Conservation (phyloP, 2,329 filamentous ascomycete genomes). For the Pseudopyrenochaeta lycopersici region DNA sequence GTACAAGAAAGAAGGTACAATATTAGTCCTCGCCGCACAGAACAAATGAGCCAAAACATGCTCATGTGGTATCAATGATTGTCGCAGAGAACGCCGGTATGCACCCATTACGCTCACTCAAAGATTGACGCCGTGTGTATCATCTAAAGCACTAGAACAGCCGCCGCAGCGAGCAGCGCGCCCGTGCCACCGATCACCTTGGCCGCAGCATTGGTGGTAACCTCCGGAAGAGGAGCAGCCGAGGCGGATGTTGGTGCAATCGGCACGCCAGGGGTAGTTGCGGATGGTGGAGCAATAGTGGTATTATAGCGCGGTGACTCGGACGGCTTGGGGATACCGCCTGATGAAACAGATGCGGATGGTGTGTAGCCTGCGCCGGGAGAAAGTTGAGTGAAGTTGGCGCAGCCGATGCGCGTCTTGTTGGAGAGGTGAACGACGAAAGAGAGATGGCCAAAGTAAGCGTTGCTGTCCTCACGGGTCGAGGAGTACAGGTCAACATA, state of each 20-base stretch:
- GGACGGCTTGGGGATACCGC: conserved; percentile 13
- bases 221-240: conserved; percentile 18
- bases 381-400: conserved; percentile 65
- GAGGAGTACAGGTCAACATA: conserved; percentile 62
- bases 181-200: conserved; percentile 32
- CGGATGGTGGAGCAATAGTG: conserved; percentile 15
- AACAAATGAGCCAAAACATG: conserved; percentile 1
- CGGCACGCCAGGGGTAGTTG: conserved; percentile 20
- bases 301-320: conserved; percentile 21
- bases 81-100: conserved; percentile 23
- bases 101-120: conserved; percentile 4
- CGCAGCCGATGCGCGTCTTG: conserved; percentile 64
- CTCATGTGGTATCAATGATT: conserved; percentile 31
- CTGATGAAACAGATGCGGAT: conserved; percentile 12
- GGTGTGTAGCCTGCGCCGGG: conserved; percentile 58
- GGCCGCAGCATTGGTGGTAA: conserved; percentile 22
- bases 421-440: conserved; percentile 64
- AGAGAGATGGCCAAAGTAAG: conserved; percentile 64
- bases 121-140: background rate
- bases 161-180: conserved; percentile 32
- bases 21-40: conserved; percentile 1
- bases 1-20: conserved; percentile 20
- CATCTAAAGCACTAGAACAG: conserved; percentile 36
- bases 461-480: conserved; percentile 48
- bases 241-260: conserved; percentile 20